phyloP scores from a whole-genome alignment of 1,284 basidiomycete species.

The Clitocybe nebularis region DNA sequence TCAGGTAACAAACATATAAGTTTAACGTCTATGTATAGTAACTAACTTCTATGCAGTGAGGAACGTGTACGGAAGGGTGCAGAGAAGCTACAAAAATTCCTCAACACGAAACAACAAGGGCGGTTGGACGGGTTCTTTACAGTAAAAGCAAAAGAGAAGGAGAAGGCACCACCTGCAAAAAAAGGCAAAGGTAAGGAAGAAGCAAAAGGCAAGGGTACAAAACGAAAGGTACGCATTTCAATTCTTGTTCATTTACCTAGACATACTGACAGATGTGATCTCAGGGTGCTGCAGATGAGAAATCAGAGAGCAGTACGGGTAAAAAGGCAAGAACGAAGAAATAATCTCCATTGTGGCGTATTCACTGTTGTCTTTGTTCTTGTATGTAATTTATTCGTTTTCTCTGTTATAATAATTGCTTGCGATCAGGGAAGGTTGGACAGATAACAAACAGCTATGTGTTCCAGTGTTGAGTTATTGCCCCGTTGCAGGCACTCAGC shows the following conservation, averaged over 20 bases:
- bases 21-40: conserved; percentile 6
- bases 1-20: too few species aligned
- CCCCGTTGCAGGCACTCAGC: too few species aligned
- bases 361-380: too few species aligned
- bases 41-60: conserved; percentile 55
- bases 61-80: conserved; percentile 95
- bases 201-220: conserved; percentile 43
- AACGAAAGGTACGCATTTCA: conserved; percentile 59
- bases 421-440: too few species aligned
- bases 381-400: too few species aligned
- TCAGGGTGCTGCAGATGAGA: conserved; percentile 27
- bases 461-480: too few species aligned
- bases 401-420: too few species aligned
- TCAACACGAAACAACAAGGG: conserved; percentile 93
- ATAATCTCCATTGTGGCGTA: too few species aligned
- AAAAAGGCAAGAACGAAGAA: conserved; percentile 50
- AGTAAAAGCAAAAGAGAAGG: conserved; percentile 57
- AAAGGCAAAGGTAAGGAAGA: conserved; percentile 29
- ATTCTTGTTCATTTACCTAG: too few species aligned
- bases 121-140: conserved; percentile 95
- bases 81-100: conserved; percentile 85
- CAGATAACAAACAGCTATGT: too few species aligned
- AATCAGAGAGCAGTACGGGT: conserved; percentile 30
- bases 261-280: too few species aligned
- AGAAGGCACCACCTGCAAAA: conserved; percentile 36